Conservation (phyloP, 768 basidiomycete species). For the Tephrocybe sp. region DNA sequence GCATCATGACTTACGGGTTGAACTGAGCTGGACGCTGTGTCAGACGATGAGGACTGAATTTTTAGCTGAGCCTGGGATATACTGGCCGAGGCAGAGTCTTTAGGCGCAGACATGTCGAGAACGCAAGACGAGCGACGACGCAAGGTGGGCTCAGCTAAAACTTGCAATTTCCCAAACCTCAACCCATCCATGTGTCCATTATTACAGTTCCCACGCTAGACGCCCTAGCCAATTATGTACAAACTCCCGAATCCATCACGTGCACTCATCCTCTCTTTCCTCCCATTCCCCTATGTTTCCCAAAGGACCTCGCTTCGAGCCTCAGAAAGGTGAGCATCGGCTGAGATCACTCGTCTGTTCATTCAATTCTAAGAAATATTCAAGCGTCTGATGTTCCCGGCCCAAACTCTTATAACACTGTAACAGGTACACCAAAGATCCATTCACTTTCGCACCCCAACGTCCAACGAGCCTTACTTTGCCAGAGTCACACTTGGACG, state of each 20-base stretch:
- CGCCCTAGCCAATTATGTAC: conserved; percentile 9
- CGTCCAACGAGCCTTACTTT: not conserved
- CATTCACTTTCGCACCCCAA: not conserved
- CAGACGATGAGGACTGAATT: conserved; percentile 8
- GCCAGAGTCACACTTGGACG: conserved; percentile 42
- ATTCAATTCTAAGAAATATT: not conserved
- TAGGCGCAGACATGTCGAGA: conserved; percentile 15
- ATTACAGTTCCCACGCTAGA: conserved; percentile 13
- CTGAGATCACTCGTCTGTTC: not conserved
- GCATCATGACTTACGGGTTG: conserved; percentile 13
- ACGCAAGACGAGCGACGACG: conserved; percentile 1
- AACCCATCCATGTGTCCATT: conserved; percentile 14
- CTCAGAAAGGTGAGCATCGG: conserved; percentile 30
- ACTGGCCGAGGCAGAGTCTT: conserved; percentile 9
- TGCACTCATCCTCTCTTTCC: conserved; percentile 11
- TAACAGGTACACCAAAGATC: conserved; percentile 28
- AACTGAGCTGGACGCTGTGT: not conserved
- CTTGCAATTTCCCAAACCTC: conserved; percentile 11
- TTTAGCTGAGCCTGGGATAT: not conserved
- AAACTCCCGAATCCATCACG: conserved; percentile 13
- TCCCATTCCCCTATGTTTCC: conserved; percentile 38
- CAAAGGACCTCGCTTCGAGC: conserved; percentile 45
- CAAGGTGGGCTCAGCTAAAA: conserved; percentile 8
- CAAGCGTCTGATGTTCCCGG: conserved; percentile 51
- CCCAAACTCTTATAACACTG: conserved; percentile 45